phyloP scores from a whole-genome alignment of 2,329 filamentous ascomycete genomes.

The Calycina marina region DNA sequence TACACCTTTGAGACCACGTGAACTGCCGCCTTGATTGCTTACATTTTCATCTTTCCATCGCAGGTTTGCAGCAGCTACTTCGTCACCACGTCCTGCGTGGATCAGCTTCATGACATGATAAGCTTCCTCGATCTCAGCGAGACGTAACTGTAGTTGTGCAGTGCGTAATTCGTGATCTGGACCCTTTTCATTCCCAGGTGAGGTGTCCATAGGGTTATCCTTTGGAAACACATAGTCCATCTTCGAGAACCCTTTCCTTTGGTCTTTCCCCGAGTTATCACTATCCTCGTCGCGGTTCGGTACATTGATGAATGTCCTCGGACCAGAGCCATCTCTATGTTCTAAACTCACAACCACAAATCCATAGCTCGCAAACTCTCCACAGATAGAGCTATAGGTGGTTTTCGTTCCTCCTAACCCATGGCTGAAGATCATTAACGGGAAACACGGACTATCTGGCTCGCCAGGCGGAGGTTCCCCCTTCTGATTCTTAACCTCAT shows the following conservation, averaged over 20 bases:
- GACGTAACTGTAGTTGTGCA: constrained; percentile 46
- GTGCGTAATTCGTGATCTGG: constrained; percentile 43
- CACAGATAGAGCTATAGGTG: constrained; percentile 46
- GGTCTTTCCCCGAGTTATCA: constrained; percentile 23
- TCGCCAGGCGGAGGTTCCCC: constrained; percentile 27
- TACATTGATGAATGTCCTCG: constrained; percentile 45
- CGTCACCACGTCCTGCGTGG: constrained; percentile 35
- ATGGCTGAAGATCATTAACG: constrained; percentile 51
- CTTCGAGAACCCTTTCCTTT: constrained; percentile 28
- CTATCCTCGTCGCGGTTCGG: constrained; percentile 24
- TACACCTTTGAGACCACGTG: constrained; percentile 38
- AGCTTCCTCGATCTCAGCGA: constrained; percentile 50
- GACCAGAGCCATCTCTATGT: constrained; percentile 49
- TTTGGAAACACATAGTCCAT: constrained; percentile 52
- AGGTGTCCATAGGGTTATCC: constrained; percentile 33
- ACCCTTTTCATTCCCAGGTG: constrained; percentile 40
- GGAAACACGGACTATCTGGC: constrained; percentile 33
- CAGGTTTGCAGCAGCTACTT: constrained; percentile 36
- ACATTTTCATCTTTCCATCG: constrained; percentile 27
- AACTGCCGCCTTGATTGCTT: constrained; percentile 43
- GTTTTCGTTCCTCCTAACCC: constrained; percentile 49
- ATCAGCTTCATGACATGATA: constrained; percentile 41
- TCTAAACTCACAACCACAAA: constrained; percentile 51
- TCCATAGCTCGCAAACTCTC: constrained; percentile 51
- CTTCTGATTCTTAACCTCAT: constrained; percentile 26